These are phyloP conservation scores for Saccharomycopsis phalli DNA, from an alignment of 1,139 yeast species.

Conservation along the genomic window DNA sequence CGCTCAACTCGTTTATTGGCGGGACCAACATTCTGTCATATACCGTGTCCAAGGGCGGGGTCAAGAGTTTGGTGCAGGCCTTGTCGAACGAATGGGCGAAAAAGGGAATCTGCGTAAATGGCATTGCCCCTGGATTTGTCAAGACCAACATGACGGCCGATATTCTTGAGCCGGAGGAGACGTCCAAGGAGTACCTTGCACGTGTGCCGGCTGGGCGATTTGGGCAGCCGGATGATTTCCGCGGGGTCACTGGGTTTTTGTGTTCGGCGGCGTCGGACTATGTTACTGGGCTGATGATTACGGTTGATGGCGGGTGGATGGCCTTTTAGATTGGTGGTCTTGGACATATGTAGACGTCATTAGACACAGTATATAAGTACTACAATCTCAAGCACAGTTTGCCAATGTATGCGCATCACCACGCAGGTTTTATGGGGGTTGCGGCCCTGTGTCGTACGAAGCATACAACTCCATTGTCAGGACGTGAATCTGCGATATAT, in stretches of 20 bases:
- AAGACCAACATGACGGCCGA: constrained; percentile 41
- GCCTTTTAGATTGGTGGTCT: constrained; percentile 24
- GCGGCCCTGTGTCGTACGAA: too few species aligned
- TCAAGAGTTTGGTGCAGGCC: constrained; percentile 40
- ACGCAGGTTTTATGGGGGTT: too few species aligned
- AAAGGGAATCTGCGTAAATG: constrained; percentile 43
- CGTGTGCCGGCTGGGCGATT: constrained; percentile 45
- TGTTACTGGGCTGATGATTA: constrained; percentile 42
- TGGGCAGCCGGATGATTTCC: constrained; percentile 45
- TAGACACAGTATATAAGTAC: too few species aligned
- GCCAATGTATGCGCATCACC: too few species aligned
- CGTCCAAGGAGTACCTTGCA: constrained; percentile 29
- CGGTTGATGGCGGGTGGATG: constrained; percentile 53
- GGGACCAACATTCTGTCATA: constrained; percentile 38
- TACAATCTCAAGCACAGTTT: too few species aligned
- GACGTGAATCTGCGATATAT: too few species aligned
- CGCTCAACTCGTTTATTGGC: constrained; percentile 38
- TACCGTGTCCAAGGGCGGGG: constrained; percentile 45
- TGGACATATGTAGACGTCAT: too few species aligned
- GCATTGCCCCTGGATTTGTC: constrained; percentile 49
- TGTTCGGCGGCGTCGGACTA: constrained; percentile 42
- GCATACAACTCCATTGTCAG: too few species aligned
- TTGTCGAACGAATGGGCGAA: constrained; percentile 46
- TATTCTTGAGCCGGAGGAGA: constrained; percentile 29
- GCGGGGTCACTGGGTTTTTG: constrained; percentile 44